Evolutionary conservation across 2,329 filamentous ascomycete genomes (phyloP).

Genomic region (Xylaria sp.): DNA sequence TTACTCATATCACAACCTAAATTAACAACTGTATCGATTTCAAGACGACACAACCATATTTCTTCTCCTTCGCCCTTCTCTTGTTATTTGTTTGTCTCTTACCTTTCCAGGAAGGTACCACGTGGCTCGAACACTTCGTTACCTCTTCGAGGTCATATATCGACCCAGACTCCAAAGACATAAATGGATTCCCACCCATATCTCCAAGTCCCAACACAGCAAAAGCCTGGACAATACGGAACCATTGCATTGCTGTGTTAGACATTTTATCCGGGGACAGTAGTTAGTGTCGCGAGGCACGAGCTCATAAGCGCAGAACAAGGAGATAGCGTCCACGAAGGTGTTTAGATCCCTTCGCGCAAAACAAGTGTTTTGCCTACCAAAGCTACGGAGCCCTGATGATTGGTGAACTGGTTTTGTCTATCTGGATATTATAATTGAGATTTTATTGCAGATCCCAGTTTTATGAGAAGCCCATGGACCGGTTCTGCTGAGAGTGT

Average conservation of each 20-base stretch:
- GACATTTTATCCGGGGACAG: neutral
- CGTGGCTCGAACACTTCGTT: neutral
- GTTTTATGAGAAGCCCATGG: neutral
- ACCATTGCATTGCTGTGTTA: neutral
- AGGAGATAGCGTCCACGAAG: too few relatives aligned
- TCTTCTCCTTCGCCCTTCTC: neutral
- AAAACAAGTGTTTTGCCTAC: too few relatives aligned
- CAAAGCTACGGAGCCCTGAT: too few relatives aligned
- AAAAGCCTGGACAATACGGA: neutral
- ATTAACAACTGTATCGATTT: neutral
- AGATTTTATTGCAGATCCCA: neutral
- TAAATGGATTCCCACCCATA: neutral
- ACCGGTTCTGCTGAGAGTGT: neutral
- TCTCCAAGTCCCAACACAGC: neutral
- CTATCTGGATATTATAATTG: neutral
- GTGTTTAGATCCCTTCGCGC: too few relatives aligned
- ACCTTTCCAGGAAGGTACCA: neutral
- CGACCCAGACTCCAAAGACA: neutral
- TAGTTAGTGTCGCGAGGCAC: too few relatives aligned
- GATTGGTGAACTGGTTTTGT: neutral
- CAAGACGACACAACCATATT: neutral
- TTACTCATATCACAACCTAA: neutral
- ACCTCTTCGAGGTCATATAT: neutral
- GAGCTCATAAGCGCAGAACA: too few relatives aligned
- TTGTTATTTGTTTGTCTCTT: neutral